Conservation (phyloP, 495 filamentous ascomycete genomes). For the Daldinia caldariorum region DNA sequence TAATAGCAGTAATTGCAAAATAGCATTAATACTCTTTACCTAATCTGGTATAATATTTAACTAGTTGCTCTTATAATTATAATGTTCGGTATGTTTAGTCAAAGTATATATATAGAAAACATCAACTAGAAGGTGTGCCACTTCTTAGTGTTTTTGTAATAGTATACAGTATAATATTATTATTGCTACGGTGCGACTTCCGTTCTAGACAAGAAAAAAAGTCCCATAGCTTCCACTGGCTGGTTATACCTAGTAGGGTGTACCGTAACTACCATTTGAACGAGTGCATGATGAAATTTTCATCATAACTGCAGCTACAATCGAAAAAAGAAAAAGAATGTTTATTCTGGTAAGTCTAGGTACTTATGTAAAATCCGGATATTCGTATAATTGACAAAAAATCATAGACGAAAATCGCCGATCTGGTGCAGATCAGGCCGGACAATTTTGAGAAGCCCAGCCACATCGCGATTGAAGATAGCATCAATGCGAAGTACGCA, state of each 20-base stretch:
- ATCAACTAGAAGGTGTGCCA: too few relatives aligned
- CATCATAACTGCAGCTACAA: slow-evolving; percentile 4
- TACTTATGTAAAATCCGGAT: background rate
- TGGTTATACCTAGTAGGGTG: background rate
- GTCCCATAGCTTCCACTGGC: background rate
- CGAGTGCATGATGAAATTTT: background rate
- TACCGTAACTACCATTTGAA: background rate
- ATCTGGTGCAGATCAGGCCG: slow-evolving; percentile 90
- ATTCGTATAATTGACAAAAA: slow-evolving; percentile 3
- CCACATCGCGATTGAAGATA: slow-evolving; percentile 83
- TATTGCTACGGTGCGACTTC: background rate
- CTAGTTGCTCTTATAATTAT: too few relatives aligned
- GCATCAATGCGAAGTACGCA: slow-evolving; percentile 94
- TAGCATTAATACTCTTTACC: too few relatives aligned
- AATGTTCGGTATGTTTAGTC: too few relatives aligned
- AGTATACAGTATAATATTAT: background rate
- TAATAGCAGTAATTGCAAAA: too few relatives aligned
- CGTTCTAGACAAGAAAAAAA: background rate
- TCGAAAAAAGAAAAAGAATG: slow-evolving; percentile 42
- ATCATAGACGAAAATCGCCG: slow-evolving; percentile 73
- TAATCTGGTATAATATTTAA: too few relatives aligned
- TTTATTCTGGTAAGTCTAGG: slow-evolving; percentile 55
- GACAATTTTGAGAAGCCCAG: slow-evolving; percentile 85
- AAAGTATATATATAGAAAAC: too few relatives aligned
- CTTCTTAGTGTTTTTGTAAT: too few relatives aligned